Conservation (phyloP, 78 protist genomes). For the Dictyostelium purpureum region DNA sequence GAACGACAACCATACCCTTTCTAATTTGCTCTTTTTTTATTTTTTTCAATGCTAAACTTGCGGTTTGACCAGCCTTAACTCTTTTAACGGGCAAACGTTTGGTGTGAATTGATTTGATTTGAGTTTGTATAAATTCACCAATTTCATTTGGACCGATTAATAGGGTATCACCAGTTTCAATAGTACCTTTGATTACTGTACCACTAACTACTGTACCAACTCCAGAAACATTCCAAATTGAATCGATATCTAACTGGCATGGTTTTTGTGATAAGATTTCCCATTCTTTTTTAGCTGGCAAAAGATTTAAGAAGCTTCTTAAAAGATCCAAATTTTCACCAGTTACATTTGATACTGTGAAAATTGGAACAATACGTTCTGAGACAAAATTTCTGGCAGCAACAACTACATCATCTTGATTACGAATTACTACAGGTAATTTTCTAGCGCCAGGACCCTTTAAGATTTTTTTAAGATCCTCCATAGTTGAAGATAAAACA, state of each 20-base stretch:
- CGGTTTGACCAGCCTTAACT: slow-evolving; percentile 90
- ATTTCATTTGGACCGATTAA: slow-evolving; percentile 91
- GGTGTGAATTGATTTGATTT: slow-evolving; percentile 83
- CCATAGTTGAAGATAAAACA: slow-evolving; percentile 83
- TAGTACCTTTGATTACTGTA: slow-evolving; percentile 84
- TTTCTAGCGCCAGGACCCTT: slow-evolving; percentile 85
- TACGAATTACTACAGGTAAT: slow-evolving; percentile 87
- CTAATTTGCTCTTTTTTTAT: slow-evolving; percentile 82
- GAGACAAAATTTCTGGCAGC: slow-evolving; percentile 79
- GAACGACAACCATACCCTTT: slow-evolving; percentile 93
- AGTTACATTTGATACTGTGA: slow-evolving; percentile 90
- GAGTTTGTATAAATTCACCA: slow-evolving; percentile 84
- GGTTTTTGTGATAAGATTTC: slow-evolving; percentile 32
- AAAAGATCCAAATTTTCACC: slow-evolving; percentile 90
- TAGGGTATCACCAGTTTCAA: slow-evolving; percentile 77
- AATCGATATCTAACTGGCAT: slow-evolving; percentile 71
- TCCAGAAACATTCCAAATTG: slow-evolving; percentile 72
- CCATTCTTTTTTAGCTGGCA: slow-evolving; percentile 87
- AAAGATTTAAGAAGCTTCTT: slow-evolving; percentile 86
- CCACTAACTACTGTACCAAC: slow-evolving; percentile 96
- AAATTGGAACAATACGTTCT: slow-evolving; percentile 91
- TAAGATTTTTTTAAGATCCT: slow-evolving; percentile 76
- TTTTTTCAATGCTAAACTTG: slow-evolving; percentile 89
- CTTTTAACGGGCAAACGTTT: slow-evolving; percentile 83
- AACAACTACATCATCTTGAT: slow-evolving; percentile 88